Conservation (phyloP, 352 stramenopile genomes). For the Pythium brachiatum region DNA sequence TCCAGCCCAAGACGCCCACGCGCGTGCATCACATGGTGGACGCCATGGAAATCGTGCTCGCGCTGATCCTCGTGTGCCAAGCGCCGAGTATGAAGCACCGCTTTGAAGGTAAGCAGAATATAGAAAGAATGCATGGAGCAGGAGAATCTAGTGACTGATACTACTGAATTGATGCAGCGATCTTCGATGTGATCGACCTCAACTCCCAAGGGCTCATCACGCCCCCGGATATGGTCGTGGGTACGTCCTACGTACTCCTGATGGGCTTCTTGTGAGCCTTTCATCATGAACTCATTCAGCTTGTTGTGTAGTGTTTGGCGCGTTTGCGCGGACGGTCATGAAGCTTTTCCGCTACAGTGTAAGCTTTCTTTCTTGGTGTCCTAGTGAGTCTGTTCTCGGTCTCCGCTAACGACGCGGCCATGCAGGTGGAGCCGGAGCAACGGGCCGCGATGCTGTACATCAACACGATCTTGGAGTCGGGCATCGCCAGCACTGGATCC, state of each 20-base stretch:
- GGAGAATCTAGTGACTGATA: not conserved
- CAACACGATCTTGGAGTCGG: conserved; percentile 34
- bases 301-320: conserved; percentile 36
- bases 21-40: conserved; percentile 70
- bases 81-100: conserved; percentile 51
- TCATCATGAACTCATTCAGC: not conserved
- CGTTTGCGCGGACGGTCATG: conserved; percentile 44
- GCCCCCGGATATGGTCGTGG: conserved; percentile 42
- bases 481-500: conserved; percentile 22
- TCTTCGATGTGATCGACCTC: conserved; percentile 60
- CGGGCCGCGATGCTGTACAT: conserved; percentile 43
- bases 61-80: conserved; percentile 61
- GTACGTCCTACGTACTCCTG: conserved; percentile 18
- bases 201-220: conserved; percentile 34
- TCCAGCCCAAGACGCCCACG: conserved; percentile 50
- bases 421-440: conserved; percentile 36
- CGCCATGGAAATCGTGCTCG: conserved; percentile 63
- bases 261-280: not conserved
- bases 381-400: not conserved
- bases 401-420: not conserved
- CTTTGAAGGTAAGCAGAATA: conserved; percentile 37
- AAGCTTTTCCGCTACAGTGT: conserved; percentile 60
- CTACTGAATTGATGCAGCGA: conserved; percentile 38
- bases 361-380: not conserved
- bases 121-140: not conserved